Evolutionary conservation across 1,284 basidiomycete genomes (phyloP).

Genomic region (Ganoderma meredithae): DNA sequence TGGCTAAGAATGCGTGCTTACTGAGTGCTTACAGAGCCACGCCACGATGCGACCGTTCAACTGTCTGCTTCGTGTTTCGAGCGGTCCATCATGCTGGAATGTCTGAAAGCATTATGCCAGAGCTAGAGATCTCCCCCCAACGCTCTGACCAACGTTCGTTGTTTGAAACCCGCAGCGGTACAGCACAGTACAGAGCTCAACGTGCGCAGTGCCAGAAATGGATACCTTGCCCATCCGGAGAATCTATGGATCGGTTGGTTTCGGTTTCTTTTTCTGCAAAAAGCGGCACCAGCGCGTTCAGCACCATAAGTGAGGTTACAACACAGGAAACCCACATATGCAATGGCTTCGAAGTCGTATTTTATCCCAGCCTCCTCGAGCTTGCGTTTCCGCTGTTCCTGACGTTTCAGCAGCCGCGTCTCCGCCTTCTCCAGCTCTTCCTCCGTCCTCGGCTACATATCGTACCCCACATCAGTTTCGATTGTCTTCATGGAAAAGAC

Average conservation of each 20-base stretch:
- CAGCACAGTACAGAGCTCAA: background rate
- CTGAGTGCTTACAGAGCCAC: background rate
- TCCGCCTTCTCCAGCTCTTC: slow-evolving; percentile 76
- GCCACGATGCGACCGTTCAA: background rate
- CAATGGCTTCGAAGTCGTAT: slow-evolving; percentile 83
- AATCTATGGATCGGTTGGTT: slow-evolving; percentile 34
- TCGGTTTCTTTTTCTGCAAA: slow-evolving; percentile 39
- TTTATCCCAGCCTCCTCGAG: slow-evolving; percentile 86
- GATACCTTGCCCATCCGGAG: background rate
- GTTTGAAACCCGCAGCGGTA: background rate
- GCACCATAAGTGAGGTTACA: background rate
- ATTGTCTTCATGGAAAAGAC: background rate
- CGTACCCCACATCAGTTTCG: background rate
- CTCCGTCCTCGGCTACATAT: slow-evolving; percentile 72
- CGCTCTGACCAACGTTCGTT: background rate
- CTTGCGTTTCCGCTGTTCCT: slow-evolving; percentile 82
- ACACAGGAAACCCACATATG: slow-evolving; percentile 61
- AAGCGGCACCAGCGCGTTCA: slow-evolving; percentile 12
- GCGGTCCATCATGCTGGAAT: background rate
- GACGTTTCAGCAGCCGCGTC: slow-evolving; percentile 78
- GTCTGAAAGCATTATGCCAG: background rate
- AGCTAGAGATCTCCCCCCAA: background rate
- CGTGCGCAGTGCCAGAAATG: background rate
- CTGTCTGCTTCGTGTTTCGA: background rate
- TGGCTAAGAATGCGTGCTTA: background rate